Base-by-base conservation (phyloP, 2,329 filamentous ascomycete species). In the Aquanectria penicillioides region DNA sequence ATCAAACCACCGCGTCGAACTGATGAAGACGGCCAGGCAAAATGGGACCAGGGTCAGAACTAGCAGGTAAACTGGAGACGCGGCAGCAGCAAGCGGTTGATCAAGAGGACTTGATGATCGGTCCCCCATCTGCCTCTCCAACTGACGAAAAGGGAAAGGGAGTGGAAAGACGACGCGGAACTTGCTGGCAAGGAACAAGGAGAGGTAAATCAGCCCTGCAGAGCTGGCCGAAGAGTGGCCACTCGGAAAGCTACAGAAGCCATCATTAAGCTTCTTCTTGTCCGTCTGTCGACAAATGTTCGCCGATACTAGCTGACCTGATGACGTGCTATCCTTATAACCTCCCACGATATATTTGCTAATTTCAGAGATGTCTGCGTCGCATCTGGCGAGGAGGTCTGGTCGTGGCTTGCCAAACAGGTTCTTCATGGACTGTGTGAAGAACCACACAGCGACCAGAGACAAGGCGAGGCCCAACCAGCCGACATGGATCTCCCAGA, bases 401-500 rank as follows among this genome's bases (percentile, higher is more conserved):
- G 94, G 94, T 8, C 94, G 86, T 28, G 87, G 87, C 64, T 88
- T 85, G 64, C 87, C 87, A 60, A 86, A 88, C 41, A 88, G 78
- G 70, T 89, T 92, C 83, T 97, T 97, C 82, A 96, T 87, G 48
- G 90, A 91, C 68, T 92, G 88, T 1, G 93, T 94, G 69, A 97
- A 87, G 75, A 95, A 88, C 80, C 91, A 95, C 4, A 90, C 85
- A 2, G 86, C 82, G 3, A 89, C 87, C 9, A 93, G 79, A 3
- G 91, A 87, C n/a, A 97, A 80, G 1, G 83, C 91, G 3, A 97
- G 82, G 0, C 93, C 94, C 69, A 97, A 86, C 87, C 90, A 92
- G 57, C 92, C 93, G 3, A 87, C 88, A 72, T 97, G 93, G 74
- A 92, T 88, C 75, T 97, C 94, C 93, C 94, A 97, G 2, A 97